Percentiles rank a stretch among this genome's conserved stretches.
phyloP scores from a whole-genome alignment of 2,329 filamentous ascomycete species.

The Colletotrichum spaethianum region DNA sequence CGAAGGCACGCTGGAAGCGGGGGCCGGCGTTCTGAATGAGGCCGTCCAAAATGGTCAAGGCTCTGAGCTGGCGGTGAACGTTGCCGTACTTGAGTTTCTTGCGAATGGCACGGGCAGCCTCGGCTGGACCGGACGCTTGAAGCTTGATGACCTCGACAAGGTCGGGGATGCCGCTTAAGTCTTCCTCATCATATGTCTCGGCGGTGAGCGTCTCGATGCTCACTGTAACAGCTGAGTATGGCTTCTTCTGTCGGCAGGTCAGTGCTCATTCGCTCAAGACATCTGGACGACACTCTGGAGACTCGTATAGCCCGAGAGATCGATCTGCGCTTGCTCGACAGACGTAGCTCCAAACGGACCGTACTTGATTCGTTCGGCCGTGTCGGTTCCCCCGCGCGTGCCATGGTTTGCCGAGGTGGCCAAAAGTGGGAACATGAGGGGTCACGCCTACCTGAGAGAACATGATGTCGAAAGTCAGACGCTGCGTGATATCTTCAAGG shows the following conservation, averaged over 20 bases:
- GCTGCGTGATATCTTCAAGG: neutral
- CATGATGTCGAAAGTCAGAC: constrained; percentile 1
- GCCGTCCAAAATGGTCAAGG: constrained; percentile 90
- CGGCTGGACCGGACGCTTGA: constrained; percentile 86
- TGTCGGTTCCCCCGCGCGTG: constrained; percentile 3
- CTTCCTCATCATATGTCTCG: constrained; percentile 91
- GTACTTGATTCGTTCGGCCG: neutral
- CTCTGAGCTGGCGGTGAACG: constrained; percentile 90
- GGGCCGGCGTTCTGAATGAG: constrained; percentile 94
- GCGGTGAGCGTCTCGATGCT: constrained; percentile 92
- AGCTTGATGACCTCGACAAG: constrained; percentile 94
- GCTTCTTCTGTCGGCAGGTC: constrained; percentile 66
- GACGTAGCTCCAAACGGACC: neutral
- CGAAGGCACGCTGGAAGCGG: constrained; percentile 88
- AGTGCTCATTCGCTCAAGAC: neutral
- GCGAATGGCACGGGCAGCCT: constrained; percentile 91
- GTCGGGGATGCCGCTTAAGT: constrained; percentile 91
- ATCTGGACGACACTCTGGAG: neutral
- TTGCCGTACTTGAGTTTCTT: constrained; percentile 99
- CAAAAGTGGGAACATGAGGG: constrained; percentile 5
- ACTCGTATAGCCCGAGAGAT: neutral
- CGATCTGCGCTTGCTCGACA: neutral
- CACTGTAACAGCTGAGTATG: constrained; percentile 94
- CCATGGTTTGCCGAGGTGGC: neutral
- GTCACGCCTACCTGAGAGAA: constrained; percentile 30